These are phyloP conservation scores for Fusarium domesticum DNA, from an alignment of 2,329 filamentous ascomycete genomes.

Conservation along the genomic window DNA sequence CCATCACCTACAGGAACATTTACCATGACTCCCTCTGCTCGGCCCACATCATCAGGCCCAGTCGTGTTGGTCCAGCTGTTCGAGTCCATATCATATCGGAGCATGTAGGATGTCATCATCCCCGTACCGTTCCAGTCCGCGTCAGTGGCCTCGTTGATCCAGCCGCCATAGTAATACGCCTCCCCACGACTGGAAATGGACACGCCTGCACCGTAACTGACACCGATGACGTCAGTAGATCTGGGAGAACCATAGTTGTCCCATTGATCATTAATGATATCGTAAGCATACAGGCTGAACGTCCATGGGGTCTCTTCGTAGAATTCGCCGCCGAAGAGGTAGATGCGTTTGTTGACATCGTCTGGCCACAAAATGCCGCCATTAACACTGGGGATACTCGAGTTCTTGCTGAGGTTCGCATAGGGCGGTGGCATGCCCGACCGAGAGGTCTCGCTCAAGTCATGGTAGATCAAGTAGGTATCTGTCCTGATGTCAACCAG, in stretches of 20 bases:
- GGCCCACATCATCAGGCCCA: constrained; percentile 49
- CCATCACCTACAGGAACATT: constrained; percentile 59
- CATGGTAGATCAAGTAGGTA: constrained; percentile 50
- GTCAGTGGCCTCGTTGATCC: constrained; percentile 53
- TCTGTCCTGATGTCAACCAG: constrained; percentile 13
- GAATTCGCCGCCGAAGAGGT: constrained; percentile 61
- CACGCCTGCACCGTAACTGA: constrained; percentile 56
- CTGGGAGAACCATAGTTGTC: constrained; percentile 42
- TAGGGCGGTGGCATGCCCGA: constrained; percentile 52
- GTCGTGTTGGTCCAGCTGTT: constrained; percentile 52
- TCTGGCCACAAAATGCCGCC: constrained; percentile 57
- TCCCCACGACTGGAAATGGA: constrained; percentile 52
- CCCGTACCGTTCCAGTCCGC: constrained; percentile 49
- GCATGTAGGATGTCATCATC: constrained; percentile 49
- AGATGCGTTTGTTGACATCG: constrained; percentile 60
- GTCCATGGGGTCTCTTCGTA: constrained; percentile 44
- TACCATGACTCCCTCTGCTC: constrained; percentile 59
- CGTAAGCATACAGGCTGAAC: constrained; percentile 55
- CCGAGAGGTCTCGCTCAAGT: constrained; percentile 45
- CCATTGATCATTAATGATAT: constrained; percentile 56
- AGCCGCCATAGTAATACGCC: constrained; percentile 63
- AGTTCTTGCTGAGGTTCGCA: constrained; percentile 58
- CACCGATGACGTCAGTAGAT: constrained; percentile 39
- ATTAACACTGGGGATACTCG: constrained; percentile 47
- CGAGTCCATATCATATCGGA: constrained; percentile 55